Evolutionary conservation across 306 rosid genomes (phyloP).

Genomic region (Parietaria judaica): DNA sequence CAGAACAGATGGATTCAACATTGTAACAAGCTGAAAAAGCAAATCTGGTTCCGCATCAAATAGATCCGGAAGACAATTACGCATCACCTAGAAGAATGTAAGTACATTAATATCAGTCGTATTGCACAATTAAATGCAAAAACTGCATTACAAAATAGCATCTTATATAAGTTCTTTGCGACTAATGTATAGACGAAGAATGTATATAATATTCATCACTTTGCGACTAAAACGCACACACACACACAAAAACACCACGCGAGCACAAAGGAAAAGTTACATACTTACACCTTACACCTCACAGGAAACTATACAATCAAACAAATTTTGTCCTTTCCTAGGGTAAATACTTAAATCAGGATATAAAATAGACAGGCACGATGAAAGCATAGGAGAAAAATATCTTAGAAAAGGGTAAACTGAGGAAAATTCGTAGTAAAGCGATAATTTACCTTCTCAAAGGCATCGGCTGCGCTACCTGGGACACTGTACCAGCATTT

Average conservation of each 20-base stretch:
- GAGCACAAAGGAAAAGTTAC: background rate
- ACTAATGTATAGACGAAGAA: too few relatives aligned
- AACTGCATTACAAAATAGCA: background rate
- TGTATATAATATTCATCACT: too few relatives aligned
- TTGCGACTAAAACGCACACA: background rate
- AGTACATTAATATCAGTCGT: background rate
- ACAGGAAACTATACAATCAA: background rate
- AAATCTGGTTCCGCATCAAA: conserved; percentile 95
- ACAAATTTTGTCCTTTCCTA: background rate
- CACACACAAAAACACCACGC: background rate
- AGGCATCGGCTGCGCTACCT: conserved; percentile 75
- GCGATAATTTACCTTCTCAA: conserved; percentile 62
- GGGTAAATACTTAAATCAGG: background rate
- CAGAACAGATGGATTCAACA: conserved; percentile 95
- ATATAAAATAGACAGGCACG: background rate
- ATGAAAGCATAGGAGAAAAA: too few relatives aligned
- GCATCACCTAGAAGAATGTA: conserved; percentile 66
- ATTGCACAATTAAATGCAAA: background rate
- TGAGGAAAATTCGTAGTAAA: background rate
- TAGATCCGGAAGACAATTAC: conserved; percentile 91
- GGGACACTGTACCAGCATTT: conserved; percentile 99
- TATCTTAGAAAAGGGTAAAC: background rate
- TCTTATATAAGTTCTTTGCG: too few relatives aligned
- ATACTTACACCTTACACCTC: too few relatives aligned
- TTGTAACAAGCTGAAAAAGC: conserved; percentile 96